Evolutionary conservation across 345 rosid species (phyloP).

Genomic region (Citropsis articulata): DNA sequence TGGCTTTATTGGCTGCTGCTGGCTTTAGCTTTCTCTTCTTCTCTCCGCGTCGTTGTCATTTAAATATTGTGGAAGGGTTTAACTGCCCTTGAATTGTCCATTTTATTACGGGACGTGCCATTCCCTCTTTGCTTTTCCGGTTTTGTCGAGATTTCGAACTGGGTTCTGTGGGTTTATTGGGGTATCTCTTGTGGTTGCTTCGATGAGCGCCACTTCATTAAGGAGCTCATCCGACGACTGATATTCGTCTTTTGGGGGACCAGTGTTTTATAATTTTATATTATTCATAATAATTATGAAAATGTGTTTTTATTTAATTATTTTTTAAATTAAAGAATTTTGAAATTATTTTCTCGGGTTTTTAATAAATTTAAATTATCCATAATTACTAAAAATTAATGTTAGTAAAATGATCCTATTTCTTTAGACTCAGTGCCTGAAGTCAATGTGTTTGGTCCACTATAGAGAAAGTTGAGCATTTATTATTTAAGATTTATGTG

Average conservation of each 20-base stretch:
- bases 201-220: not conserved
- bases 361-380: not conserved
- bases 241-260: not conserved
- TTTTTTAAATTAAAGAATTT: too few relatives aligned
- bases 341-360: not conserved
- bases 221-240: not conserved
- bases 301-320: not conserved
- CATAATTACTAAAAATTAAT: not conserved
- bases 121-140: not conserved
- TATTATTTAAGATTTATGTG: not conserved
- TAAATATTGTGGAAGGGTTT: slow-evolving; percentile 19
- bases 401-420: not conserved
- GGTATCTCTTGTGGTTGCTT: not conserved
- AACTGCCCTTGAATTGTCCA: slow-evolving; percentile 15
- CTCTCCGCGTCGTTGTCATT: slow-evolving; percentile 24
- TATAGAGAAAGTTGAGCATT: not conserved
- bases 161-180: not conserved
- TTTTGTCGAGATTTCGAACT: slow-evolving; percentile 5
- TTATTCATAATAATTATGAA: too few relatives aligned
- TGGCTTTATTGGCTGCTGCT: slow-evolving; percentile 26
- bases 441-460: not conserved
- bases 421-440: not conserved
- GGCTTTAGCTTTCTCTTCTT: slow-evolving; percentile 2
- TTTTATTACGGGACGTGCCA: slow-evolving; percentile 20
- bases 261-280: not conserved